A percentile compares a stretch with the other conserved stretches of the same genome.
Evolutionary conservation across 179 eudicot species (phyloP).

Genomic region (Nepenthes alata): DNA sequence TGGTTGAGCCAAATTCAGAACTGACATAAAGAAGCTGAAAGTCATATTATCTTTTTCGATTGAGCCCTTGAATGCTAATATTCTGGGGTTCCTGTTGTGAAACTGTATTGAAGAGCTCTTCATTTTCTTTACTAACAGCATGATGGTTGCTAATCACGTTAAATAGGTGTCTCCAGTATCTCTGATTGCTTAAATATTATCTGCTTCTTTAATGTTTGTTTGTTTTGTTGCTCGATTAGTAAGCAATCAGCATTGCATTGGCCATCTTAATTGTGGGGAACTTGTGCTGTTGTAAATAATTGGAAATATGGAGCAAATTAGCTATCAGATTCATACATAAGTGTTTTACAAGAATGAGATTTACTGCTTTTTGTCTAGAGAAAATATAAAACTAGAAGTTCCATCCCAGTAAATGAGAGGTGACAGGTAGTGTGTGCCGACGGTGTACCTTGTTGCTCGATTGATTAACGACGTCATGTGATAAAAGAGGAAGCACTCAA

Average conservation of each 20-base stretch:
- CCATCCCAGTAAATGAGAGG: conserved; percentile 34
- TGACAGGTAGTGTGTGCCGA: conserved; percentile 56
- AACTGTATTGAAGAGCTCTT: no score
- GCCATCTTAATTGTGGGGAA: background rate
- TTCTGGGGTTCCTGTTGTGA: no score
- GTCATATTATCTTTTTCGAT: no score
- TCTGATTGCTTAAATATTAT: no score
- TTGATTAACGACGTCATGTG: conserved; percentile 58
- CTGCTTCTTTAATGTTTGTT: no score
- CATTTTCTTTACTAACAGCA: no score
- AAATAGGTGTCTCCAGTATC: no score
- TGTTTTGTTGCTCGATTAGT: background rate
- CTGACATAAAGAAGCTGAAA: no score
- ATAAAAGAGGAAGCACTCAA: conserved; percentile 66
- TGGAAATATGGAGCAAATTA: background rate
- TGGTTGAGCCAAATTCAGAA: no score
- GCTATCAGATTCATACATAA: background rate
- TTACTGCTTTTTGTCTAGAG: conserved; percentile 2
- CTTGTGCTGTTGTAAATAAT: background rate
- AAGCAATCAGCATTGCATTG: background rate
- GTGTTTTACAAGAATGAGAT: conserved; percentile 9
- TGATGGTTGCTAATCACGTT: no score
- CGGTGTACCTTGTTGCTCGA: conserved; percentile 51
- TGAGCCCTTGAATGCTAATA: no score
- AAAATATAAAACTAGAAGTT: conserved; percentile 14